Evolutionary conservation across 306 rosid genomes (phyloP).

Genomic region (Amphicarpaea edgeworthii): DNA sequence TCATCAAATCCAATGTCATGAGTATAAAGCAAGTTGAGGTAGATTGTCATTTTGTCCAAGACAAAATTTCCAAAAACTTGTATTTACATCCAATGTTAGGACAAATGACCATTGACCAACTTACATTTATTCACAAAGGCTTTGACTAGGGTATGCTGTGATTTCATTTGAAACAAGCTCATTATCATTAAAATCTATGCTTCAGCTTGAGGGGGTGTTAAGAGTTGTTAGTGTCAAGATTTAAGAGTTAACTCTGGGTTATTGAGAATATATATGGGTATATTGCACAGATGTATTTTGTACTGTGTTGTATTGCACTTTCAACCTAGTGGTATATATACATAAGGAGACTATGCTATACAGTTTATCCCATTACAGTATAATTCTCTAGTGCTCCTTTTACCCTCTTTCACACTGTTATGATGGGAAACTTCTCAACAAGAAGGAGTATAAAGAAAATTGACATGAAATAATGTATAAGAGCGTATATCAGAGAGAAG

Average conservation of each 20-base stretch:
- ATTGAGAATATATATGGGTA: not conserved
- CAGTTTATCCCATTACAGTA: not conserved
- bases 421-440: no score
- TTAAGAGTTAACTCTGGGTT: not conserved
- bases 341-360: not conserved
- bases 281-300: not conserved
- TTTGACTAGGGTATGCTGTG: not conserved
- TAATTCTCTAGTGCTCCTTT: no score
- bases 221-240: not conserved
- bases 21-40: not conserved
- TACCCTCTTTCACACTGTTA: no score
- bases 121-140: not conserved
- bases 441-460: no score
- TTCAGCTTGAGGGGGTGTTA: not conserved
- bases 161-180: conserved; percentile 1
- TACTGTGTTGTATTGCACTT: not conserved
- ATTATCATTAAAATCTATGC: not conserved
- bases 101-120: not conserved
- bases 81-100: no score
- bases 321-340: not conserved
- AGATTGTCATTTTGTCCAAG: not conserved
- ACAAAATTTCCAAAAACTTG: not conserved
- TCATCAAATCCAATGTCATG: not conserved
- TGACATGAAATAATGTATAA: no score
- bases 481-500: not conserved